phyloP scores from a whole-genome alignment of 805 yeast species.

The Wickerhamomyces queroliae region DNA sequence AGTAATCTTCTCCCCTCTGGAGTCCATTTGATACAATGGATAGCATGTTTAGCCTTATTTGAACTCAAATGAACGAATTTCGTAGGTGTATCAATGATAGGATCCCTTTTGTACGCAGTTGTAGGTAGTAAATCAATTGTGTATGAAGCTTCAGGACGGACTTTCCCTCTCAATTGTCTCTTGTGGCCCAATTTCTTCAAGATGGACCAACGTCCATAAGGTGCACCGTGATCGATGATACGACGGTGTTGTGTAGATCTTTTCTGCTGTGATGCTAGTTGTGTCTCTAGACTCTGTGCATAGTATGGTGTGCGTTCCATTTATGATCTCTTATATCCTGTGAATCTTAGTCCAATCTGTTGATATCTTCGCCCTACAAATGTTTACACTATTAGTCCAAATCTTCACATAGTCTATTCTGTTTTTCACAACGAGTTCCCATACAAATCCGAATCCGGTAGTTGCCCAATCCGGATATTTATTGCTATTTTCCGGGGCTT shows the following conservation, averaged over 20 bases:
- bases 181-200: constrained; percentile 38
- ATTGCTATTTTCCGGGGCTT: too few species aligned
- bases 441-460: too few species aligned
- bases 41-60: constrained; percentile 88
- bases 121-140: constrained; percentile 64
- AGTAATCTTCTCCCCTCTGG: constrained; percentile 91
- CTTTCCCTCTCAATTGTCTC: constrained; percentile 39
- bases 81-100: constrained; percentile 59
- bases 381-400: too few species aligned
- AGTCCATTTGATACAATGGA: constrained; percentile 89
- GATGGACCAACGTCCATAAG: constrained; percentile 59
- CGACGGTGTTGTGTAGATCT: constrained; percentile 50
- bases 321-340: not conserved
- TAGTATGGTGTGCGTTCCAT: constrained; percentile 6
- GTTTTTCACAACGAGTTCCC: too few species aligned
- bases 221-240: constrained; percentile 74
- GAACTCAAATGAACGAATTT: constrained; percentile 88
- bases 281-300: constrained; percentile 21
- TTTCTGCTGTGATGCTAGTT: constrained; percentile 36
- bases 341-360: not conserved
- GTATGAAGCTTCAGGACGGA: constrained; percentile 67
- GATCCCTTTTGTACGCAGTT: constrained; percentile 43
- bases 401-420: too few species aligned
- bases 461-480: too few species aligned
- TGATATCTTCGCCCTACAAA: too few species aligned